These are phyloP conservation scores for Neopestalotiopsis sp. DNA, from an alignment of 2,329 filamentous ascomycete species.

Conservation along the genomic window DNA sequence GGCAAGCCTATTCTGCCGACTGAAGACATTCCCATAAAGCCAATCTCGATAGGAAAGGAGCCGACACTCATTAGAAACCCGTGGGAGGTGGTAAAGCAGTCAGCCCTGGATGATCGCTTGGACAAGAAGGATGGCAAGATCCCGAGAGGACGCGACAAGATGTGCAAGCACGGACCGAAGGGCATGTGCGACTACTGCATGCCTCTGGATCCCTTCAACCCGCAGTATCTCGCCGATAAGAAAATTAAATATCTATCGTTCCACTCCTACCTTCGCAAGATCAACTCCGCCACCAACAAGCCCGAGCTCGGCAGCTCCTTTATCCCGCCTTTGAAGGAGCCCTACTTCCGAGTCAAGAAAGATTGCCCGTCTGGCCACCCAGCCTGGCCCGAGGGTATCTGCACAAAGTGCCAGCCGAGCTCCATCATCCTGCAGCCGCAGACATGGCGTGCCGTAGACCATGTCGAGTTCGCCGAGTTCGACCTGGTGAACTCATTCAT, in stretches of 20 bases:
- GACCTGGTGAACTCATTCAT: constrained; percentile 88
- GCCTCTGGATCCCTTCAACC: constrained; percentile 91
- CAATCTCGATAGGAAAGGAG: constrained; percentile 56
- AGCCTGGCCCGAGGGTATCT: constrained; percentile 94
- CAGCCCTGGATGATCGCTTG: constrained; percentile 81
- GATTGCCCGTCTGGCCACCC: constrained; percentile 94
- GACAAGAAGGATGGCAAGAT: constrained; percentile 83
- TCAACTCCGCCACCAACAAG: constrained; percentile 96
- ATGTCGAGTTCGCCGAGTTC: constrained; percentile 92
- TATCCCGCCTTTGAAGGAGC: constrained; percentile 92
- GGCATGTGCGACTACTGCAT: constrained; percentile 99
- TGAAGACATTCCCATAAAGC: constrained; percentile 70
- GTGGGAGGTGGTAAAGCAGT: constrained; percentile 92
- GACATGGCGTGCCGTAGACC: constrained; percentile 94
- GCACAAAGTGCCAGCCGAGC: constrained; percentile 96
- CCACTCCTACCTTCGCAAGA: constrained; percentile 91
- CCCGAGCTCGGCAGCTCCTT: constrained; percentile 92
- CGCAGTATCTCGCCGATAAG: constrained; percentile 88
- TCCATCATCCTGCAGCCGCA: constrained; percentile 96
- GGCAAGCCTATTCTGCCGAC: constrained; percentile 74
- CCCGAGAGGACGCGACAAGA: constrained; percentile 36
- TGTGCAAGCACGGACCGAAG: constrained; percentile 95
- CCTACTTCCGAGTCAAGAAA: constrained; percentile 86
- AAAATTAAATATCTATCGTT: constrained; percentile 99
- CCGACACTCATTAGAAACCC: constrained; percentile 78